Percentiles rank a stretch among this genome's conserved stretches.
Evolutionary conservation across 148 eudicot species (phyloP).

Genomic region (Rhododendron simsii): DNA sequence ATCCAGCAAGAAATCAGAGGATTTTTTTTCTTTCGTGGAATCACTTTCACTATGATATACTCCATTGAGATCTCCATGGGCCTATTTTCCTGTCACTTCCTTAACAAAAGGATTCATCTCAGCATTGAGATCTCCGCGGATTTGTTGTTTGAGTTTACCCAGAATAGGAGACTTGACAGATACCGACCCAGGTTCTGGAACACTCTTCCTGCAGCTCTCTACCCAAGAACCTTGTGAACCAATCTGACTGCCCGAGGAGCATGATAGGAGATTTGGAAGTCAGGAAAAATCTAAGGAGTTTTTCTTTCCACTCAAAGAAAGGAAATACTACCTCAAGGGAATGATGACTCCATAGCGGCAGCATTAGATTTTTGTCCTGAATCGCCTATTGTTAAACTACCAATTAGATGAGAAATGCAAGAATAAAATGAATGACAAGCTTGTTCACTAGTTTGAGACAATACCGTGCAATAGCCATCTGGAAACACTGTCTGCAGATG

Average conservation of each 20-base stretch:
- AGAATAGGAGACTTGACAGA: slow-evolving; percentile 21
- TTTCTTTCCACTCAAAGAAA: background rate
- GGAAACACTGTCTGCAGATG: slow-evolving; percentile 52
- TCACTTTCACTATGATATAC: slow-evolving; percentile 19
- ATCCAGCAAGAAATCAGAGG: slow-evolving; percentile 39
- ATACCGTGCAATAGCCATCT: slow-evolving; percentile 59
- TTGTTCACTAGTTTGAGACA: background rate
- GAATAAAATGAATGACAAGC: background rate
- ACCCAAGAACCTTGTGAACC: slow-evolving; percentile 27
- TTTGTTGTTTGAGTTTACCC: slow-evolving; percentile 21
- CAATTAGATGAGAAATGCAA: background rate
- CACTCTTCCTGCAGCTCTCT: slow-evolving; percentile 15
- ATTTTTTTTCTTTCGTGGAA: slow-evolving; percentile 19
- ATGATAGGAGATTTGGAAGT: slow-evolving; percentile 19
- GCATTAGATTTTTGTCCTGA: slow-evolving; percentile 5
- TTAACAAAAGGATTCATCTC: slow-evolving; percentile 14
- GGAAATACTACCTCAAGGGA: slow-evolving; percentile 17
- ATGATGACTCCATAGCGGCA: slow-evolving; percentile 9
- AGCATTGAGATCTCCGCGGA: slow-evolving; percentile 15
- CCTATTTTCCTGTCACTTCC: slow-evolving; percentile 19
- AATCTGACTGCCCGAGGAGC: slow-evolving; percentile 15
- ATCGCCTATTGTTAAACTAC: background rate
- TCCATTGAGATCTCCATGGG: slow-evolving; percentile 15
- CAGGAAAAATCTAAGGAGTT: background rate
- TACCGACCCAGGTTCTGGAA: slow-evolving; percentile 23